phyloP scores from a whole-genome alignment of 495 filamentous ascomycete genomes.

The Trichoderma asperelloides region DNA sequence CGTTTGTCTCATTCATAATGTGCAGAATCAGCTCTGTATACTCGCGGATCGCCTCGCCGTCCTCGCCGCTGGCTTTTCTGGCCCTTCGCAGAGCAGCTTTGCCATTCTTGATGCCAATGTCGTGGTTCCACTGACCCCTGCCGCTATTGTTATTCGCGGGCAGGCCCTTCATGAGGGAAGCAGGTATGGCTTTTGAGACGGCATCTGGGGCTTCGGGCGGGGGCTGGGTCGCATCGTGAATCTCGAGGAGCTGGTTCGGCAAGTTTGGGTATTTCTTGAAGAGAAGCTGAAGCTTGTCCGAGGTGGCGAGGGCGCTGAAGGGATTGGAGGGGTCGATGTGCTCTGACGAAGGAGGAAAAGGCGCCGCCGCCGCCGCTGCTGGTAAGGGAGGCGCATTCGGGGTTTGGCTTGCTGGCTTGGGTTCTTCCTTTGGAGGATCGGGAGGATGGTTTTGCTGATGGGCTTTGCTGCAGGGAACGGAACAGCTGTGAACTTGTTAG shows the following conservation, averaged over 20 bases:
- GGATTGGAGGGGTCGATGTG: slow-evolving; percentile 19
- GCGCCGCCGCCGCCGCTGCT: slow-evolving; percentile 11
- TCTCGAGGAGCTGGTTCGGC: slow-evolving; percentile 37
- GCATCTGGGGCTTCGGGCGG: slow-evolving; percentile 15
- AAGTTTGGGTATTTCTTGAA: slow-evolving; percentile 46
- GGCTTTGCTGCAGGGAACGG: slow-evolving; percentile 54
- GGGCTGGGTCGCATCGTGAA: slow-evolving; percentile 42
- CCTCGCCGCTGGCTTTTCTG: slow-evolving; percentile 24
- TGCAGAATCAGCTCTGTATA: slow-evolving; percentile 34
- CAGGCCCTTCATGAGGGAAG: background rate
- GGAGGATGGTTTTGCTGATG: slow-evolving; percentile 45
- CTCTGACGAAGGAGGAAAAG: slow-evolving; percentile 9
- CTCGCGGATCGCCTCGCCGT: slow-evolving; percentile 38
- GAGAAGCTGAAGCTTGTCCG: slow-evolving; percentile 39
- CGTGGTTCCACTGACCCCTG: slow-evolving; percentile 25
- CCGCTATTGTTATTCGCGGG: slow-evolving; percentile 11
- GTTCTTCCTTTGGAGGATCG: slow-evolving; percentile 8
- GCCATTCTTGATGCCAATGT: slow-evolving; percentile 30
- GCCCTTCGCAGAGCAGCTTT: slow-evolving; percentile 26
- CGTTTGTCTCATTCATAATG: slow-evolving; percentile 18
- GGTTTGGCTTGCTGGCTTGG: slow-evolving; percentile 9
- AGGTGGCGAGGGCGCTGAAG: slow-evolving; percentile 28
- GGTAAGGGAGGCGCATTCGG: slow-evolving; percentile 10
- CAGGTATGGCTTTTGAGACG: background rate
- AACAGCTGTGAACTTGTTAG: slow-evolving; percentile 45